phyloP scores from a whole-genome alignment of 2,329 filamentous ascomycete species.

The Claviceps sp. region DNA sequence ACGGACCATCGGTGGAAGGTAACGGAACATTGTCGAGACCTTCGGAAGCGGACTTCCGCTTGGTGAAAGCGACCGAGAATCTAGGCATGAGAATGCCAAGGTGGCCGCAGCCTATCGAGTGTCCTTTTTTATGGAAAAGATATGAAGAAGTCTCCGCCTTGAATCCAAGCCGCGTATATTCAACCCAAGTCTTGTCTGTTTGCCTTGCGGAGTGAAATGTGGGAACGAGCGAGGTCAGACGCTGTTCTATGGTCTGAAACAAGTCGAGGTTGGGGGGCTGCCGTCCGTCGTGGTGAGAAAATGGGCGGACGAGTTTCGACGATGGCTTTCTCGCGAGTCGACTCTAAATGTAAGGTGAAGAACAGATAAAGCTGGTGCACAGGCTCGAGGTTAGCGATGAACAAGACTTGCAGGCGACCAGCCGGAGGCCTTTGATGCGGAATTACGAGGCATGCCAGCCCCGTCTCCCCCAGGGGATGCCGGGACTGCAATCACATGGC shows the following conservation, averaged over 20 bases:
- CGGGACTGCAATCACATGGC: background rate
- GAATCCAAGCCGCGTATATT: background rate
- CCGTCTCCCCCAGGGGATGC: background rate
- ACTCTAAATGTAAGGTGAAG: background rate
- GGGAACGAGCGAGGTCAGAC: background rate
- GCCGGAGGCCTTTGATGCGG: background rate
- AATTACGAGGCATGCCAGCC: background rate
- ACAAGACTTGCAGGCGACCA: background rate
- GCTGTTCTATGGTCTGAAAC: background rate
- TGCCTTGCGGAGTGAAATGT: background rate
- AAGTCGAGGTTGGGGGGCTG: background rate
- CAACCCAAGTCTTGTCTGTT: background rate
- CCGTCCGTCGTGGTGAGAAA: background rate
- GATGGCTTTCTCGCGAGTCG: background rate
- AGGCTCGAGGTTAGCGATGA: background rate
- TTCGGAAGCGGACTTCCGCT: conserved; percentile 47
- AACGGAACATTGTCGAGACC: conserved; percentile 37
- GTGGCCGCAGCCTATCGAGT: conserved; percentile 2
- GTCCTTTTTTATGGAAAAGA: background rate
- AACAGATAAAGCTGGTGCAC: background rate
- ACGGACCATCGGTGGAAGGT: conserved; percentile 30
- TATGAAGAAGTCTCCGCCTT: background rate
- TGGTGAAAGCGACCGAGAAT: conserved; percentile 44
- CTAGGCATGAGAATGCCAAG: conserved; percentile 41
- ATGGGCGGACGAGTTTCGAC: background rate